Evolutionary conservation across 768 basidiomycete genomes (phyloP).

Genomic region (Collybiopsis luxurians): DNA sequence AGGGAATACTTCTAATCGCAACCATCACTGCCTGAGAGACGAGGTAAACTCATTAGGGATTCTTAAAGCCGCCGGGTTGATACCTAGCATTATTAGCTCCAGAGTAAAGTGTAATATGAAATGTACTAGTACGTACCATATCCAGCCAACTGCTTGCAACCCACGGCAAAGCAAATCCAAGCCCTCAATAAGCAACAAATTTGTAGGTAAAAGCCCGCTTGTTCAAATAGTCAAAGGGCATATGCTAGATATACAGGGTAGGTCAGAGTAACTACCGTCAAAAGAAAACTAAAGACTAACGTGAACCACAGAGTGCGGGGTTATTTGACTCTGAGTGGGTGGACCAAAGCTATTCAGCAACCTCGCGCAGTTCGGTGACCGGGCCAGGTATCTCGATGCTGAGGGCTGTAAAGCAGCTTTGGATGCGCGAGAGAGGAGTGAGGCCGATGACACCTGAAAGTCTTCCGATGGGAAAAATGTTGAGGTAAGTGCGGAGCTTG

Average conservation of each 20-base stretch:
- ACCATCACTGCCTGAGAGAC: not conserved
- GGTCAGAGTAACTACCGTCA: no score
- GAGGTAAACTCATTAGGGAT: constrained; percentile 1
- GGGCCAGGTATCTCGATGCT: not conserved
- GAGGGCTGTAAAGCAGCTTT: not conserved
- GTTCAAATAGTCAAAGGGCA: constrained; percentile 19
- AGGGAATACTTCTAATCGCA: no score
- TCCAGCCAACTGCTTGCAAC: constrained; percentile 21
- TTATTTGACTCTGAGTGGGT: not conserved
- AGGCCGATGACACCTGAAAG: not conserved
- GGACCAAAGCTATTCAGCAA: not conserved
- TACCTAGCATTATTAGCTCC: constrained; percentile 4
- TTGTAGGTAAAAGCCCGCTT: constrained; percentile 14
- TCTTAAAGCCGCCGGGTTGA: constrained; percentile 15
- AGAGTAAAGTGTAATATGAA: no score
- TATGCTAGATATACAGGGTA: constrained; percentile 14
- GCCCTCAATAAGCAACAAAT: constrained; percentile 15
- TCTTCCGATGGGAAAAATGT: no score
- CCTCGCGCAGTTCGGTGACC: not conserved
- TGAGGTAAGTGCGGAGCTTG: not conserved
- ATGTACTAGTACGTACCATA: constrained; percentile 12
- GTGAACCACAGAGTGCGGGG: no score
- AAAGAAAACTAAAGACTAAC: no score
- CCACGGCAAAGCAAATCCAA: constrained; percentile 20
- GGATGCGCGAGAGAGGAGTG: not conserved